Evolutionary conservation across 352 stramenopile genomes (phyloP), one percentile per base, ranked within the genome.

Genomic region (Phytophthora uliginosa): DNA sequence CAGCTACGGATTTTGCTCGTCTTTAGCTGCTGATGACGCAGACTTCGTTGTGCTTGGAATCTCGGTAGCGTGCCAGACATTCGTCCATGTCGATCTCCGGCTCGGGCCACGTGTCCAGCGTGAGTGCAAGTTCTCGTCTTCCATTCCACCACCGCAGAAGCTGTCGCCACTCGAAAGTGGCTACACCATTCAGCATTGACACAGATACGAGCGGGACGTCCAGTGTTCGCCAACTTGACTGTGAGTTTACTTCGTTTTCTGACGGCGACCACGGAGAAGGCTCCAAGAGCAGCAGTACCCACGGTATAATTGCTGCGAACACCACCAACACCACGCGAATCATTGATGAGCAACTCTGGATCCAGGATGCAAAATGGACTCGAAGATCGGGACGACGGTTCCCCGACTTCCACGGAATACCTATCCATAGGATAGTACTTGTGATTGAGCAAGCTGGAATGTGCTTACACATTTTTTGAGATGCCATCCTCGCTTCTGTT

Each of bases 11-110:
- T 18, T 26, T 33, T 34, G 13, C 12, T 22, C 13, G 50, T 36
- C 24, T 45, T 60, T 76, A 92, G 42, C 67, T 76, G 59, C 75
- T 89, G 63, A 90, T 87, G 62, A 82, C 60, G 56, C 84, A 91
- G 36, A 92, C 62, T 36, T 87, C 74, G 50, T 72, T 69, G 58
- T 83, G 74, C 28, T 81, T 82, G 47, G 73, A 72, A 64, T 92
- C 81, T 38, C 51, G 73, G 47, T 82, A 75, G 31, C 78, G 53
- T n/a, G 53, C 52, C 4, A 74, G 8, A 57, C 84, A 92, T 66
- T 87, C 77, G 66, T 92, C 85, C 24, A 60, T 63, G 55, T 86
- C 59, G 22, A 51, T 59, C 9, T 66, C 59, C 9, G 65, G 58
- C 42, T 81, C 63, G 8, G 67, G 63, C 77, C 73, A 84, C 52